Conservation (phyloP, 805 yeast genomes). For the Saccharomycopsis sp. region DNA sequence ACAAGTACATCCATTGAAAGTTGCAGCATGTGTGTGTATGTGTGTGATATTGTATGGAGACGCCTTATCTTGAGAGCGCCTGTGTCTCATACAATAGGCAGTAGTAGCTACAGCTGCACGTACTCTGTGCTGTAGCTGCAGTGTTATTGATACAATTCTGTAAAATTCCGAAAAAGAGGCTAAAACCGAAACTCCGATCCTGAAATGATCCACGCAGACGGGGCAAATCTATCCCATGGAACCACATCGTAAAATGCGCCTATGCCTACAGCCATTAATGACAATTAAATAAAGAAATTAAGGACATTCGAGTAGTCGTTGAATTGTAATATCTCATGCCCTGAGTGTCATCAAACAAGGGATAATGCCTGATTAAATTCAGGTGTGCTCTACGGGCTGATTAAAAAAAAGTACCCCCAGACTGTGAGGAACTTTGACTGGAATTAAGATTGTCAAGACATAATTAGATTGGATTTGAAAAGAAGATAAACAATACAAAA, state of each 20-base stretch:
- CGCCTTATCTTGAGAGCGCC: not conserved
- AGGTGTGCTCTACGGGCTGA: too few species aligned
- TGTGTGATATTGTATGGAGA: not conserved
- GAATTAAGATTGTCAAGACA: not conserved
- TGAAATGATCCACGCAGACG: not conserved
- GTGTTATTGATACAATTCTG: too few species aligned
- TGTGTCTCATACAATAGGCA: not conserved
- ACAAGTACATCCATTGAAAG: not conserved
- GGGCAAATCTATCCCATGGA: not conserved
- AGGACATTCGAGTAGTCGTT: too few species aligned
- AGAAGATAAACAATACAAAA: not conserved
- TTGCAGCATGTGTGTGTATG: not conserved
- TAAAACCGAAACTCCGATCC: not conserved
- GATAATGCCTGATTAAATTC: too few species aligned
- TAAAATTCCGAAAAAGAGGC: not conserved
- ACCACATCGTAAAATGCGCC: too few species aligned
- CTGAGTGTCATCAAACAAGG: too few species aligned
- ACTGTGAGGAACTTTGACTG: too few species aligned
- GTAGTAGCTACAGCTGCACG: not conserved
- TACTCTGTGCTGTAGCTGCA: not conserved
- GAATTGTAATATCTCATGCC: too few species aligned
- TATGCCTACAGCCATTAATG: too few species aligned
- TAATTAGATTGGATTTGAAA: not conserved
- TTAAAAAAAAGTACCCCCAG: not conserved
- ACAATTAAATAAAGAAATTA: too few species aligned